These are phyloP conservation scores for Zarea fungicola DNA, from an alignment of 2,329 filamentous ascomycete genomes.

Conservation along the genomic window DNA sequence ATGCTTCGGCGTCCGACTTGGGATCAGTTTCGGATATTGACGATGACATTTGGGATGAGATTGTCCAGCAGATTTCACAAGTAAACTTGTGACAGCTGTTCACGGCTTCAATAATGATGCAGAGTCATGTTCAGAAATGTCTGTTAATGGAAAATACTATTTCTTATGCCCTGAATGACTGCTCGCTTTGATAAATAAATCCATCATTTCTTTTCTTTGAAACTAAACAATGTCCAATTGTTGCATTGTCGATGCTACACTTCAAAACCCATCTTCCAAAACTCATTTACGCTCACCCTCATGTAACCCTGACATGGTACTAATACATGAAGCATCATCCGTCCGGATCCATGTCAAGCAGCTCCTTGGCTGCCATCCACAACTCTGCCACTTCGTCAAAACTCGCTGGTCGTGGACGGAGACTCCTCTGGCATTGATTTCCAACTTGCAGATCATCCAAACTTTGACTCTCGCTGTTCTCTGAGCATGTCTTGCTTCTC, in stretches of 20 bases:
- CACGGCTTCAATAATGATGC: too few species aligned
- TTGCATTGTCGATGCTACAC: neutral
- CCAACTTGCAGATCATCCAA: neutral
- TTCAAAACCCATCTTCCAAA: neutral
- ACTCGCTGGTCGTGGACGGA: constrained; percentile 1
- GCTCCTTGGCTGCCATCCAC: constrained; percentile 20
- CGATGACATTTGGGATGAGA: neutral
- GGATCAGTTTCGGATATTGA: neutral
- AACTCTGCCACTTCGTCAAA: constrained; percentile 18
- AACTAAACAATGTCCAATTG: too few species aligned
- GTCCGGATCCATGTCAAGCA: constrained; percentile 18
- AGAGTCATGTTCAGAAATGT: too few species aligned
- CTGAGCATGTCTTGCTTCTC: neutral
- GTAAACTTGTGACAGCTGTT: too few species aligned
- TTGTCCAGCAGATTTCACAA: too few species aligned
- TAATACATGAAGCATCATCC: too few species aligned
- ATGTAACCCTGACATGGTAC: too few species aligned
- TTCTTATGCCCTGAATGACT: too few species aligned
- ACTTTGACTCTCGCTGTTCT: neutral
- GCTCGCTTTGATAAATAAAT: too few species aligned
- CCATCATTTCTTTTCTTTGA: too few species aligned
- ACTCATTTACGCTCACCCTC: neutral
- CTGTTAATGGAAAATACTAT: too few species aligned
- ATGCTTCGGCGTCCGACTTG: neutral
- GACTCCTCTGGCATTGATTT: neutral